A percentile compares a stretch with the other conserved stretches of the same genome.
phyloP scores from a whole-genome alignment of 1,284 basidiomycete genomes.

The Quambalaria eucalypti region DNA sequence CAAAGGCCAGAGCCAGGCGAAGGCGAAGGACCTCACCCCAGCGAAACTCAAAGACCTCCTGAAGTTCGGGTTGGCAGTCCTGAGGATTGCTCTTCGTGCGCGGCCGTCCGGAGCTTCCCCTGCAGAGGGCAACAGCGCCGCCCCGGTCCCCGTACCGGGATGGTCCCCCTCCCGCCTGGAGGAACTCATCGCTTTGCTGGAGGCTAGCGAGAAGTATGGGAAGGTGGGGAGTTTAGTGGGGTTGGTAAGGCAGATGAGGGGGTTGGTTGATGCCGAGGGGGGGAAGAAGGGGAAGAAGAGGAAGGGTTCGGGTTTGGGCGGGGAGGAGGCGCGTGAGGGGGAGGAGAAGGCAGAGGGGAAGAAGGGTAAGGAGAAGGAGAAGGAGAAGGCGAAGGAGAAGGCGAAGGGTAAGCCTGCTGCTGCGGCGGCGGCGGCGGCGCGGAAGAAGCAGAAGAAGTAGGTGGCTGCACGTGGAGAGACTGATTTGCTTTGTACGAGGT shows the following conservation, averaged over 20 bases:
- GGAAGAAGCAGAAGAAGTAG: too few species aligned
- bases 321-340: conserved; percentile 9
- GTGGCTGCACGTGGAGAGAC: too few species aligned
- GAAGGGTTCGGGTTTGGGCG: background rate
- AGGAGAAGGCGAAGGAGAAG: conserved; percentile 14
- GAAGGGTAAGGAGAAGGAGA: conserved; percentile 13
- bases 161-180: background rate
- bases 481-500: too few species aligned
- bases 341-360: conserved; percentile 8
- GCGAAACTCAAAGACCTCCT: conserved; percentile 62
- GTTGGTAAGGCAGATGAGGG: conserved; percentile 53
- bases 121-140: too few species aligned
- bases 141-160: background rate
- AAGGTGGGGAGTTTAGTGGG: conserved; percentile 51
- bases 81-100: conserved; percentile 59
- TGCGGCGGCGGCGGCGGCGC: too few species aligned
- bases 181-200: too few species aligned
- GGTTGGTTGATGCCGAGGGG: conserved; percentile 44
- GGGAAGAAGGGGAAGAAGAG: conserved; percentile 35
- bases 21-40: background rate
- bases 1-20: background rate
- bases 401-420: conserved; percentile 10
- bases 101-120: too few species aligned
- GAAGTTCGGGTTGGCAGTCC: conserved; percentile 61
- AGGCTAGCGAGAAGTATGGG: conserved; percentile 34